Percentiles rank a stretch among this genome's conserved stretches.
phyloP scores from a whole-genome alignment of 2,329 filamentous ascomycete genomes.

The Colletotrichum spaethianum region DNA sequence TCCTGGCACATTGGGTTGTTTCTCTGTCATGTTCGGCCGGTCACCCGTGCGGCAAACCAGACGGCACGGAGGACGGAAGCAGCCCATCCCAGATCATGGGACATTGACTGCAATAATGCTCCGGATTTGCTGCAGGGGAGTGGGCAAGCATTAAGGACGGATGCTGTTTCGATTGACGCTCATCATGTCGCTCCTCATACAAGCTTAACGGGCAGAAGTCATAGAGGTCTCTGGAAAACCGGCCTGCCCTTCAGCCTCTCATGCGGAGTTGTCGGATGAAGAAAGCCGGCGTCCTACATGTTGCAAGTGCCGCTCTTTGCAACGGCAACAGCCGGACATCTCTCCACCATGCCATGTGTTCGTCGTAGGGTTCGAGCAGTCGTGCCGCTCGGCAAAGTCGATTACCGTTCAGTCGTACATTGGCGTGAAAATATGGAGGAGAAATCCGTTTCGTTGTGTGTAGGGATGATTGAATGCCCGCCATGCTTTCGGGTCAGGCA shows the following conservation, averaged over 20 bases:
- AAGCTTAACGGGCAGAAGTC: slow-evolving; percentile 25
- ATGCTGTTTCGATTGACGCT: slow-evolving; percentile 32
- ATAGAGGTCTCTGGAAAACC: slow-evolving; percentile 4
- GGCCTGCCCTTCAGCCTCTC: slow-evolving; percentile 15
- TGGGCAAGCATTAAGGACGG: slow-evolving; percentile 14
- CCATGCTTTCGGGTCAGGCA: slow-evolving; percentile 19
- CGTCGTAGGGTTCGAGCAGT: slow-evolving; percentile 8
- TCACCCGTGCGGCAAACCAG: slow-evolving; percentile 11
- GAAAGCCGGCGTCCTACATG: not conserved
- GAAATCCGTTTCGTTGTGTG: not conserved
- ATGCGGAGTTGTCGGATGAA: slow-evolving; percentile 25
- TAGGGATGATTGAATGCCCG: not conserved
- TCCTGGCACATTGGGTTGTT: slow-evolving; percentile 25
- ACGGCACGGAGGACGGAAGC: slow-evolving; percentile 5
- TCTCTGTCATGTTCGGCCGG: slow-evolving; percentile 8
- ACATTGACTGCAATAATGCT: slow-evolving; percentile 39
- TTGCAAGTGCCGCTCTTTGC: slow-evolving; percentile 9
- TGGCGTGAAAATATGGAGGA: not conserved
- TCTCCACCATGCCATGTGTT: slow-evolving; percentile 16
- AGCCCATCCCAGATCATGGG: slow-evolving; percentile 28
- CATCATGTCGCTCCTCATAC: slow-evolving; percentile 23
- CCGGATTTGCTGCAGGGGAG: slow-evolving; percentile 43
- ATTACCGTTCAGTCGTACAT: not conserved
- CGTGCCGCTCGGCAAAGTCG: slow-evolving; percentile 26
- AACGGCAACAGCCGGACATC: slow-evolving; percentile 22